Conservation (phyloP, 192 early-diverging fungal genomes). For the Coemansia biformis region DNA sequence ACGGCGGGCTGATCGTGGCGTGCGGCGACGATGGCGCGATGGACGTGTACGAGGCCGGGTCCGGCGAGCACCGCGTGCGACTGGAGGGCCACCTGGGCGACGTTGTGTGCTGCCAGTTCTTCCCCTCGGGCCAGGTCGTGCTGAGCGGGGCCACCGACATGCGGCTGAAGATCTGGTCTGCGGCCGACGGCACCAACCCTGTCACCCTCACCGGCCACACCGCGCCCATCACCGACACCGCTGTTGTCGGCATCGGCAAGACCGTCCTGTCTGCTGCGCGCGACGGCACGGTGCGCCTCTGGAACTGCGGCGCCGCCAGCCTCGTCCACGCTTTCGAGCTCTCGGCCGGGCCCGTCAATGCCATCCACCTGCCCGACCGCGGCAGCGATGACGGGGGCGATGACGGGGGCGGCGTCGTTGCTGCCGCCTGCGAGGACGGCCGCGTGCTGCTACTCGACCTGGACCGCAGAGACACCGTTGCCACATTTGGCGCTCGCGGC, state of each 20-base stretch:
- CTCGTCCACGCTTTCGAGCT: conserved; percentile 22
- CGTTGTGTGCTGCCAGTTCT: conserved; percentile 61
- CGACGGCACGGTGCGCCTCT: conserved; percentile 44
- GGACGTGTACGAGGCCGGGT: conserved; percentile 35
- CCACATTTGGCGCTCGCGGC: conserved; percentile 11
- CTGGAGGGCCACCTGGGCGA: conserved; percentile 62
- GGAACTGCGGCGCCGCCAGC: conserved; percentile 33
- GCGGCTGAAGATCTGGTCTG: conserved; percentile 69
- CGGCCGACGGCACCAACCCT: conserved; percentile 66
- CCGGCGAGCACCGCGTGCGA: conserved; percentile 12
- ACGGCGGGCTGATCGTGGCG: conserved; percentile 33
- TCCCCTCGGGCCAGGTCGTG: conserved; percentile 70
- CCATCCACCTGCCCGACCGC: conserved; percentile 11
- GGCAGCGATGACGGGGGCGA: no score
- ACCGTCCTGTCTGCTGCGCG: conserved; percentile 55
- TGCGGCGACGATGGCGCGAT: conserved; percentile 34
- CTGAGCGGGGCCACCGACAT: conserved; percentile 66
- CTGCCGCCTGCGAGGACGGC: conserved; percentile 39
- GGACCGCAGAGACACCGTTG: conserved; percentile 1
- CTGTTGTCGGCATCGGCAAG: conserved; percentile 60
- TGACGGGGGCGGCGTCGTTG: conserved; percentile 15
- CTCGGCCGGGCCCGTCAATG: conserved; percentile 25
- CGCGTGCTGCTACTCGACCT: conserved; percentile 26
- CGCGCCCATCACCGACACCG: conserved; percentile 56
- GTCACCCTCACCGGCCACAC: conserved; percentile 67